Base-by-base conservation (phyloP, 2,329 filamentous ascomycete species). In the Xylariomycetidae sp. region DNA sequence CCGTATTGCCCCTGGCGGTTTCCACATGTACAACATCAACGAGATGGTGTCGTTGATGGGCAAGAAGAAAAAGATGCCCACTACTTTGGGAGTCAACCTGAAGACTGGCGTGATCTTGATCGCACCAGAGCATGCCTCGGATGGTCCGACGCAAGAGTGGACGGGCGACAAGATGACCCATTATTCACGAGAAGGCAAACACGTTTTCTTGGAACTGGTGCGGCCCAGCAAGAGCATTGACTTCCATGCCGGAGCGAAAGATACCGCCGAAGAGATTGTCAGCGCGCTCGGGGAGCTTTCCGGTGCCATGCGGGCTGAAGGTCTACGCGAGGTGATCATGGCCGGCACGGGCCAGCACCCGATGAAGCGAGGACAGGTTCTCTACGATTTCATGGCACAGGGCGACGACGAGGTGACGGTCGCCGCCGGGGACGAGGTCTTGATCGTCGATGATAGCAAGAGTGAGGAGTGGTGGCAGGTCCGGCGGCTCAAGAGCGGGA, bases 381-480 rank as follows among this genome's bases (percentile, higher is more conserved):
- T 95, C 22, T 96, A 95, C 56, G 90, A 96, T 54, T 98, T 98
- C 58, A 85, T 87, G 78, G 92, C 92, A 0, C 90, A 96, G 57
- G 89, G 89, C 22, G 85, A 95, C 6, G 92, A 98, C 50, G 92
- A 98, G 61, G 90, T 98, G 29, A 95, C 87, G 0, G 92, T 98
- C 29, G 80, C 76, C 17, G 74, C 83, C 15, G 92, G 84, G 25
- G 92, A 98, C 54, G 90, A 98, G 53, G 90, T 98, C 25, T 67
- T 94, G 26, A 69, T 98, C 34, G 59, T 96, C 35, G 90, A 98
- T 54, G 88, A 95, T 53, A 77, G 71, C 20, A 92, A 89, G 62
- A 95, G 89, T 42, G 88, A 95, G 38, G 92, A 98, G 56, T 98
- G 92, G 92, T 96, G 92, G 90, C 88, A 92, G 68, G 87, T 98